Conservation (phyloP, 148 eudicot species). For the Camellia sinensis region DNA sequence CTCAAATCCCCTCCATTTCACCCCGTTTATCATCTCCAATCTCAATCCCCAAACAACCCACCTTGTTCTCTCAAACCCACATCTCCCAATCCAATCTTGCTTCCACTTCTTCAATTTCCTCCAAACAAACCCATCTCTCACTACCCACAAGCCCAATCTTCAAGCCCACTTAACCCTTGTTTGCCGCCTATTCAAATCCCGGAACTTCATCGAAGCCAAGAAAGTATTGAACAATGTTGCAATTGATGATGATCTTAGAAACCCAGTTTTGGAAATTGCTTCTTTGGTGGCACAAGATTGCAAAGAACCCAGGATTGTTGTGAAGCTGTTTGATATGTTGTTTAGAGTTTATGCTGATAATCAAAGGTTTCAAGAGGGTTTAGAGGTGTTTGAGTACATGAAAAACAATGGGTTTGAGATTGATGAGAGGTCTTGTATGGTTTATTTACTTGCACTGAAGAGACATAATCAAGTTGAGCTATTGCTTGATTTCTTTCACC, state of each 20-base stretch:
- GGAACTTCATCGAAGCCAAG: conserved; percentile 51
- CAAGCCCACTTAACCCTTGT: conserved; percentile 43
- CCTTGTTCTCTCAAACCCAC: conserved; percentile 59
- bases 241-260: conserved; percentile 31
- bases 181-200: conserved; percentile 48
- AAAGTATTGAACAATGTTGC: conserved; percentile 40
- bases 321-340: conserved; percentile 66
- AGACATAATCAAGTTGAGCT: conserved; percentile 38
- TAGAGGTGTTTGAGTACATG: conserved; percentile 73
- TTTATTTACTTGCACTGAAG: conserved; percentile 64
- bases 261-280: conserved; percentile 42
- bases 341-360: conserved; percentile 68
- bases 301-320: conserved; percentile 19
- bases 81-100: conserved; percentile 47
- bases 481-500: conserved; percentile 42
- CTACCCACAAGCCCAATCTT: conserved; percentile 43
- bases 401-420: conserved; percentile 42
- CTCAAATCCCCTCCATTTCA: conserved; percentile 29
- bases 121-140: conserved; percentile 29
- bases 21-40: conserved; percentile 31
- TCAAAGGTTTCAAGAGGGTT: conserved; percentile 49
- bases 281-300: conserved; percentile 39
- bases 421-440: conserved; percentile 84
- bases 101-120: conserved; percentile 55
- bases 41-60: conserved; percentile 45